A percentile compares a stretch with the other conserved stretches of the same genome.
Conservation (phyloP, 352 stramenopile genomes). For the Phytophthora cactorum region DNA sequence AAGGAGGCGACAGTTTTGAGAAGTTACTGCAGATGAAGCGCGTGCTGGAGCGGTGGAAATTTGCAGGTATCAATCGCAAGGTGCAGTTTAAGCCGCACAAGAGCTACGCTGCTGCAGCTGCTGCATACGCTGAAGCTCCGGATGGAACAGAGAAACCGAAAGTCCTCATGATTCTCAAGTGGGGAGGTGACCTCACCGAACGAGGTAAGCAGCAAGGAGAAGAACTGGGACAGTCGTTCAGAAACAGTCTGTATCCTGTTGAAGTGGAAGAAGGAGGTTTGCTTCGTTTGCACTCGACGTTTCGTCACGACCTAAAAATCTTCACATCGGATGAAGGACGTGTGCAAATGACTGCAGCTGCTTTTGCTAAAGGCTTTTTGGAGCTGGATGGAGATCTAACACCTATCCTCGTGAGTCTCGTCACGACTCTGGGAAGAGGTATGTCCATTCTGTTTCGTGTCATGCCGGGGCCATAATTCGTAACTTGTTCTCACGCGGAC, state of each 20-base stretch:
- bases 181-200: constrained; percentile 98
- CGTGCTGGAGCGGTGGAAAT: constrained; percentile 97
- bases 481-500: not conserved
- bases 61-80: constrained; percentile 98
- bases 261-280: constrained; percentile 94
- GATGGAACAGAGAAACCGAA: constrained; percentile 72
- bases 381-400: constrained; percentile 99
- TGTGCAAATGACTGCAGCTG: constrained; percentile 99
- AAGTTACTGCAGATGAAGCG: constrained; percentile 96
- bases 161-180: constrained; percentile 99
- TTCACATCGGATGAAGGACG: constrained; percentile 99
- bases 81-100: constrained; percentile 87
- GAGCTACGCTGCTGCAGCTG: constrained; percentile 51
- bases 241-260: constrained; percentile 88
- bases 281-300: constrained; percentile 98
- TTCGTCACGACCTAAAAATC: constrained; percentile 99
- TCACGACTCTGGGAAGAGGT: constrained; percentile 88
- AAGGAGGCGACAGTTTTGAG: constrained; percentile 90
- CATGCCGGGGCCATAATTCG: not conserved
- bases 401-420: constrained; percentile 98
- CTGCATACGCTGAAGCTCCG: constrained; percentile 25
- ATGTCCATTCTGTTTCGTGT: constrained; percentile 7
- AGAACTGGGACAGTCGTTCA: constrained; percentile 93
- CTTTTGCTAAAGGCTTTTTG: constrained; percentile 99
- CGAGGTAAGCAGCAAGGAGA: constrained; percentile 97